Evolutionary conservation across 345 rosid genomes (phyloP), one percentile per base, ranked within the genome.

Genomic region (Salix suchowensis): DNA sequence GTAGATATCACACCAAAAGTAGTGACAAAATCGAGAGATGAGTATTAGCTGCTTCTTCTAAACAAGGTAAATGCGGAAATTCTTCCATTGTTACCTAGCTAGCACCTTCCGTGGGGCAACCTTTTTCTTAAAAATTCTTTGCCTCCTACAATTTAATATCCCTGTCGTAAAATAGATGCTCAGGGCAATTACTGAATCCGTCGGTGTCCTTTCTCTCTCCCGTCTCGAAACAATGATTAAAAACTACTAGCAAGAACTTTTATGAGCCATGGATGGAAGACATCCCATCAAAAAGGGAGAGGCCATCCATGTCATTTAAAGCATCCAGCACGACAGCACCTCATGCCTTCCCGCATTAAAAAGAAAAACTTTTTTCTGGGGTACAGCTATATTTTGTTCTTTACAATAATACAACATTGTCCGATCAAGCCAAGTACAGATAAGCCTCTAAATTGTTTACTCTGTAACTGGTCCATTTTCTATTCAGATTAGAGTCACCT

Each of bases 301-400:
- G 87, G 87, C 14, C 80, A 69, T 64, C 37, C 15, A 28, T 74
- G 76, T 64, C 75, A 76, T 70, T 79, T 76, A 28, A 61, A 74
- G 79, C 30, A 16, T 37, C 7, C 46, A 11, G 58, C 10, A 19
- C 23, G 58, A 68, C 77, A 28, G 79, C 81, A 83, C 77, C 84
- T 75, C 76, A 78, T 86, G 89, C 89, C 84, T 87, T 86, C 42
- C 90, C 85, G 91, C 85, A 84, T 84, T 77, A 42, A 83, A 85
- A 88, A 84, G 91, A 72, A 87, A 85, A 76, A 34, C 37, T 84
- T 68, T 42, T 78, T 72, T 62, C 73, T 76, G 80, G 76, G 75
- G 75, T 79, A 44, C 80, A 77, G 67, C 78, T 30, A 68, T 71
- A 8, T 72, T 40, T 37, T 40, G 62, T 71, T 44, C 74, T 61